phyloP scores from a whole-genome alignment of 2,329 filamentous ascomycete species.

The Colletotrichum musicola region DNA sequence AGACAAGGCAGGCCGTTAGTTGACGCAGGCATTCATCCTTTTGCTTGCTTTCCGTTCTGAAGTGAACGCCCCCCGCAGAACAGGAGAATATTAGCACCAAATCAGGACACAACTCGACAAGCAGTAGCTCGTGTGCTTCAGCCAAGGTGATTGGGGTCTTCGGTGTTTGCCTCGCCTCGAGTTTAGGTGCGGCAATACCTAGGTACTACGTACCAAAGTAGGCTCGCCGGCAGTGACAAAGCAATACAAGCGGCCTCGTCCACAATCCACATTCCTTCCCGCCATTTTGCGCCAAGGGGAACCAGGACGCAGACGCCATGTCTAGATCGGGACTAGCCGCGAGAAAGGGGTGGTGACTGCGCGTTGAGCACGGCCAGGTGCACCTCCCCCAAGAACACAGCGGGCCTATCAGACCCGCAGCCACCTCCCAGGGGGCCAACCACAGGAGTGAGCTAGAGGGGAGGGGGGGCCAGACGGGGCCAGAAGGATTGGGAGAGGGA shows the following conservation, averaged over 20 bases:
- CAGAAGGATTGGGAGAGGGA: neutral
- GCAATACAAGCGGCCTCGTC: constrained; percentile 8
- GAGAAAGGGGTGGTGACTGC: constrained; percentile 8
- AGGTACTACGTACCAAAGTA: too few relatives aligned
- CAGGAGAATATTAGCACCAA: neutral
- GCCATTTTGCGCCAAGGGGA: constrained; percentile 29
- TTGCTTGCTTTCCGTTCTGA: constrained; percentile 3
- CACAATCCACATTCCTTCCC: constrained; percentile 27
- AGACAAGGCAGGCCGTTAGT: neutral
- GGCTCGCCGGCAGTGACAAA: constrained; percentile 10
- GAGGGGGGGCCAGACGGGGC: neutral
- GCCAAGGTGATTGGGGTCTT: neutral
- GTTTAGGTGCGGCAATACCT: too few relatives aligned
- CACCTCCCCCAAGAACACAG: constrained; percentile 2
- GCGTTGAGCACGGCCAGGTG: constrained; percentile 22
- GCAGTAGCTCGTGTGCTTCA: constrained; percentile 8
- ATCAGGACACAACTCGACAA: constrained; percentile 4
- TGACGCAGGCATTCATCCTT: constrained; percentile 11
- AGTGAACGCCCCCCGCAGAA: neutral
- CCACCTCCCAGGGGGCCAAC: constrained; percentile 13
- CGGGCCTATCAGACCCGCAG: constrained; percentile 24
- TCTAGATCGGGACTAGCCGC: constrained; percentile 14
- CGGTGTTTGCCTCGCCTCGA: too few relatives aligned
- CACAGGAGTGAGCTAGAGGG: constrained; percentile 1
- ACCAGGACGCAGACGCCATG: constrained; percentile 8